phyloP scores from a whole-genome alignment of 441 rosid species.

The Populus hybrid region DNA sequence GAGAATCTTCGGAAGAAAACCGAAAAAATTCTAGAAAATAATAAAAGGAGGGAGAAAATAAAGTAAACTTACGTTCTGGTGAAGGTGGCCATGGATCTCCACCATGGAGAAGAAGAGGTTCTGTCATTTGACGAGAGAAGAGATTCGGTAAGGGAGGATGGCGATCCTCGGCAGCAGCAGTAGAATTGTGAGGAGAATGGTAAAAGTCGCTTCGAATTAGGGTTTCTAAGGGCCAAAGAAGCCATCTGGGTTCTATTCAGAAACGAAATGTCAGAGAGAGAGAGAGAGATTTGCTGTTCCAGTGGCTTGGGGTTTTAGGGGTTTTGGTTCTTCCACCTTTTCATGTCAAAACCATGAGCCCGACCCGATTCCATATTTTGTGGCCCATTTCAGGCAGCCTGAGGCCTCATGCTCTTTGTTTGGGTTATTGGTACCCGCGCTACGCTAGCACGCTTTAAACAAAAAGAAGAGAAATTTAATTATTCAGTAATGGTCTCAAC shows the following conservation, averaged over 20 bases:
- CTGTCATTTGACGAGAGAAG: conserved; percentile 37
- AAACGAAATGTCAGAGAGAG: neutral
- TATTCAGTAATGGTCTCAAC: too few relatives aligned
- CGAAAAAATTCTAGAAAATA: neutral
- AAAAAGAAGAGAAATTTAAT: too few relatives aligned
- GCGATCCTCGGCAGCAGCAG: conserved; percentile 43
- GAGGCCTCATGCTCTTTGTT: neutral
- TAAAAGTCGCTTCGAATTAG: conserved; percentile 59
- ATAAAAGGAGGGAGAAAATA: neutral
- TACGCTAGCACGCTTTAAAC: too few relatives aligned
- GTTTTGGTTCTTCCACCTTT: neutral
- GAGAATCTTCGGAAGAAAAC: neutral
- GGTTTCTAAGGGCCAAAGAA: conserved; percentile 57
- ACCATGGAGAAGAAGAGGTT: conserved; percentile 33
- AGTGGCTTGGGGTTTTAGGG: conserved; percentile 19
- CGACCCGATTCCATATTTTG: neutral
- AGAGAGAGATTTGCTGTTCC: neutral
- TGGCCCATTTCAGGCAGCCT: neutral
- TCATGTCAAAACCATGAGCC: neutral
- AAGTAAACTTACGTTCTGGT: conserved; percentile 67
- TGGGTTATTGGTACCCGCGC: neutral
- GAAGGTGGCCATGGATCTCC: conserved; percentile 99
- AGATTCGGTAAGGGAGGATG: conserved; percentile 35
- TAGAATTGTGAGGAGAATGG: conserved; percentile 52
- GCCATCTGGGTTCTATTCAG: conserved; percentile 45